Conservation (phyloP, 441 rosid genomes). For the Codiaeum variegatum region DNA sequence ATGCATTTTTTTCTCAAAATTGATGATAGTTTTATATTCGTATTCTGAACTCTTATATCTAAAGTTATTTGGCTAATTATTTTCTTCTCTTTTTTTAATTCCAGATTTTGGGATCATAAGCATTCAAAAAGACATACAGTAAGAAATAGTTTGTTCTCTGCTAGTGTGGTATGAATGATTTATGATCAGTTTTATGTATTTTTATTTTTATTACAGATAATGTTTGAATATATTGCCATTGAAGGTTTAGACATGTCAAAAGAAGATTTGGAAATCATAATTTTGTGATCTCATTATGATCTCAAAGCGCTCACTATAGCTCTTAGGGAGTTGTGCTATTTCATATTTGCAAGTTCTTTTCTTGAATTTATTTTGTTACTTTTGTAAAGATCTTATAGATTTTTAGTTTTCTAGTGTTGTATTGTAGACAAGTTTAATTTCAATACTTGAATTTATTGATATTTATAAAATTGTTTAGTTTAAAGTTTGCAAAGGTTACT, state of each 20-base stretch:
- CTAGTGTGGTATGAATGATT: neutral
- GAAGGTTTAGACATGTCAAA: conserved; percentile 66
- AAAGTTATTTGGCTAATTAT: neutral
- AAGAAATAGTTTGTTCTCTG: conserved; percentile 19
- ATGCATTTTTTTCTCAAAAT: too few species aligned
- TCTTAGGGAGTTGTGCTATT: too few species aligned
- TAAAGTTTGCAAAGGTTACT: too few species aligned
- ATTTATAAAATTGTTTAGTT: too few species aligned
- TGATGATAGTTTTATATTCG: too few species aligned
- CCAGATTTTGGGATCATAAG: conserved; percentile 66
- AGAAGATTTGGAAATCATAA: conserved; percentile 59
- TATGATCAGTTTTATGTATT: conserved; percentile 4
- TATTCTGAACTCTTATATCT: conserved; percentile 7
- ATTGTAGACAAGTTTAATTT: too few species aligned
- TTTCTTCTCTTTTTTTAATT: conserved; percentile 17
- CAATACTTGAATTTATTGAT: too few species aligned
- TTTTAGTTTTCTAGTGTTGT: too few species aligned
- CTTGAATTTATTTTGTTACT: too few species aligned
- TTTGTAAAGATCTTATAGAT: too few species aligned
- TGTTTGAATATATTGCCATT: conserved; percentile 65
- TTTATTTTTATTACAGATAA: conserved; percentile 37
- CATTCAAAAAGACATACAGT: conserved; percentile 61
- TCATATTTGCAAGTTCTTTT: too few species aligned
- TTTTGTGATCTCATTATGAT: conserved; percentile 14
- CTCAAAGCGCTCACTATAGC: neutral